A percentile compares a stretch with the other conserved stretches of the same genome.
Evolutionary conservation across 2,329 filamentous ascomycete species (phyloP).

Genomic region (Colletotrichum abscissum): DNA sequence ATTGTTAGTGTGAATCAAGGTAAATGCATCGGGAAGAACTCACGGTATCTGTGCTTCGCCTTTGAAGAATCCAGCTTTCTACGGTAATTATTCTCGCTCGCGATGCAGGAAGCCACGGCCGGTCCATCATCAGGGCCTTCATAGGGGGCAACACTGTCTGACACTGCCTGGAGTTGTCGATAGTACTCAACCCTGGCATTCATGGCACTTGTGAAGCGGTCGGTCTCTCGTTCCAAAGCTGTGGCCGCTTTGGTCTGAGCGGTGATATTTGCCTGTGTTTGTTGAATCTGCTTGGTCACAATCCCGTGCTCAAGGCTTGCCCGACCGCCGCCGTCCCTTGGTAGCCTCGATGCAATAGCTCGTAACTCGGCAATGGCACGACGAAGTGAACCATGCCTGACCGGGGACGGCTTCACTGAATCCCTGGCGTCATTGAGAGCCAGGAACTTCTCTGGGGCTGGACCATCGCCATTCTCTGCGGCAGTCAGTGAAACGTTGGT

Average conservation of each 20-base stretch:
- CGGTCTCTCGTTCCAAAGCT: constrained; percentile 75
- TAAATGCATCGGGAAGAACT: constrained; percentile 41
- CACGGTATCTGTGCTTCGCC: constrained; percentile 80
- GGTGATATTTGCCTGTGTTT: constrained; percentile 64
- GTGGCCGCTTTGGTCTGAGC: constrained; percentile 62
- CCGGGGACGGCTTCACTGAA: constrained; percentile 58
- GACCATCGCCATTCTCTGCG: constrained; percentile 74
- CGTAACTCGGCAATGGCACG: constrained; percentile 78
- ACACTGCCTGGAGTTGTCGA: constrained; percentile 89
- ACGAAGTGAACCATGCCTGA: constrained; percentile 71
- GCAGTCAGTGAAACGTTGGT: constrained; percentile 68
- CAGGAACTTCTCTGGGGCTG: constrained; percentile 73
- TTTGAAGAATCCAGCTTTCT: constrained; percentile 71
- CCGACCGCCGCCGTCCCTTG: constrained; percentile 56
- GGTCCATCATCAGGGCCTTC: constrained; percentile 71
- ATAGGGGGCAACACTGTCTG: constrained; percentile 83
- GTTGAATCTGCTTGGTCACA: constrained; percentile 70
- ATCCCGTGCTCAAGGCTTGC: constrained; percentile 70
- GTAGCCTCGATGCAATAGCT: constrained; percentile 71
- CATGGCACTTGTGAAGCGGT: constrained; percentile 81
- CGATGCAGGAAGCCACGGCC: constrained; percentile 52
- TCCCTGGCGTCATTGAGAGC: constrained; percentile 61
- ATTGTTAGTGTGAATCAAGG: neutral
- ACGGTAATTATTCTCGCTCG: constrained; percentile 62
- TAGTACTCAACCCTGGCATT: constrained; percentile 92